Evolutionary conservation across 352 stramenopile genomes (phyloP).

Genomic region (Globisporangium irregulare): DNA sequence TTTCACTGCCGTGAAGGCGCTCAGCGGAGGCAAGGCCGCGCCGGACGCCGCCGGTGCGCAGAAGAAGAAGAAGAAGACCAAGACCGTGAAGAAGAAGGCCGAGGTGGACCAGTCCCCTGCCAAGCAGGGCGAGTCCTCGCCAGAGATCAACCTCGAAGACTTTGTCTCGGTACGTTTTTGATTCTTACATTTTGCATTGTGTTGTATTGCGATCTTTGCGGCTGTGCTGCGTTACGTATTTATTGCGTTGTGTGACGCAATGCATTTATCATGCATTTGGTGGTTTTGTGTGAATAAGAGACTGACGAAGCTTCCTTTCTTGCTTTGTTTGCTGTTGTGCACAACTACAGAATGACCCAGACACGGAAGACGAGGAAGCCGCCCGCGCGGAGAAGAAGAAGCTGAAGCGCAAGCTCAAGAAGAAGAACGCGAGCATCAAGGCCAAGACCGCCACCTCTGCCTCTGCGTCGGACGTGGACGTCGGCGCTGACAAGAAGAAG

Average conservation of each 20-base stretch:
- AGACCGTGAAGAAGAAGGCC: conserved; percentile 29
- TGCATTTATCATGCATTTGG: not conserved
- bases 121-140: conserved; percentile 28
- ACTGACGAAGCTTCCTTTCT: not conserved
- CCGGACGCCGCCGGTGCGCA: conserved; percentile 36
- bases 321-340: conserved; percentile 19
- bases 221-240: not conserved
- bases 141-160: conserved; percentile 65
- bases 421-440: conserved; percentile 75
- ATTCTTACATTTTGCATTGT: not conserved
- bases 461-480: conserved; percentile 30
- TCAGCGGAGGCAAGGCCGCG: conserved; percentile 37
- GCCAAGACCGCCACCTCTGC: conserved; percentile 17
- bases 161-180: conserved; percentile 38
- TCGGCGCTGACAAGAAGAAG: conserved; percentile 50
- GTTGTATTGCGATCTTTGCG: not conserved
- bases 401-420: conserved; percentile 80
- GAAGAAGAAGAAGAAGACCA: conserved; percentile 69
- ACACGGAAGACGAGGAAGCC: conserved; percentile 79
- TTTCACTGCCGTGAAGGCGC: conserved; percentile 64
- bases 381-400: conserved; percentile 77
- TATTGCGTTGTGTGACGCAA: not conserved
- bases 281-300: not conserved
- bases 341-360: conserved; percentile 49
- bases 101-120: conserved; percentile 18